phyloP scores from a whole-genome alignment of 306 rosid genomes.

The Cucurbita maxima region DNA sequence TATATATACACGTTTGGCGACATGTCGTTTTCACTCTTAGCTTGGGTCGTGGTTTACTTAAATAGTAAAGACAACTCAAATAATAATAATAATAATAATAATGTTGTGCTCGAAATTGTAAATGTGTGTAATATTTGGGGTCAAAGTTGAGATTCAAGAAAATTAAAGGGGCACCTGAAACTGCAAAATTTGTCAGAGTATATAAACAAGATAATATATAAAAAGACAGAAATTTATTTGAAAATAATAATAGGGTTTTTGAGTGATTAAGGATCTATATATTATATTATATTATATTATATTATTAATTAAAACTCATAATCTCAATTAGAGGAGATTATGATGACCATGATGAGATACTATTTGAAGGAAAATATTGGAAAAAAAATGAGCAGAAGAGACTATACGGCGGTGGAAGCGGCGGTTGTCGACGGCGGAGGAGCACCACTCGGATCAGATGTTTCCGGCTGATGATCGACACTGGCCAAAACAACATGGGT shows the following conservation, averaged over 20 bases:
- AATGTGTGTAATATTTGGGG: background rate
- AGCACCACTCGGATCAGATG: background rate
- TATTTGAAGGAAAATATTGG: background rate
- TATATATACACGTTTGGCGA: conserved; percentile 46
- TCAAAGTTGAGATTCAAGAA: background rate
- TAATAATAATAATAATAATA: background rate
- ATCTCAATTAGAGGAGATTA: conserved; percentile 15
- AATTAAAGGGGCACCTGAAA: conserved; percentile 1
- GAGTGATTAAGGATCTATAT: background rate
- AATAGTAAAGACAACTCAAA: no score
- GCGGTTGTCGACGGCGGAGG: conserved; percentile 19
- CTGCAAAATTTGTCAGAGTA: background rate
- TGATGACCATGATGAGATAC: background rate
- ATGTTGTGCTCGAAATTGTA: background rate
- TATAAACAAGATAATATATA: background rate
- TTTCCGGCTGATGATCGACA: background rate
- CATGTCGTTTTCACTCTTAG: conserved; percentile 51
- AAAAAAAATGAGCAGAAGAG: background rate
- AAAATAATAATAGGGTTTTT: background rate
- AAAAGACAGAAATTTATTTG: background rate
- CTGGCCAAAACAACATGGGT: no score
- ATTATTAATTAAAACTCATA: conserved; percentile 43
- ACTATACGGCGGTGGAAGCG: conserved; percentile 35
- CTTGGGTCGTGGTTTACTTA: no score
- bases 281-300: conserved; percentile 24